These are phyloP conservation scores for Colletotrichum shisoi DNA, from an alignment of 2,329 filamentous ascomycete genomes.

Conservation along the genomic window DNA sequence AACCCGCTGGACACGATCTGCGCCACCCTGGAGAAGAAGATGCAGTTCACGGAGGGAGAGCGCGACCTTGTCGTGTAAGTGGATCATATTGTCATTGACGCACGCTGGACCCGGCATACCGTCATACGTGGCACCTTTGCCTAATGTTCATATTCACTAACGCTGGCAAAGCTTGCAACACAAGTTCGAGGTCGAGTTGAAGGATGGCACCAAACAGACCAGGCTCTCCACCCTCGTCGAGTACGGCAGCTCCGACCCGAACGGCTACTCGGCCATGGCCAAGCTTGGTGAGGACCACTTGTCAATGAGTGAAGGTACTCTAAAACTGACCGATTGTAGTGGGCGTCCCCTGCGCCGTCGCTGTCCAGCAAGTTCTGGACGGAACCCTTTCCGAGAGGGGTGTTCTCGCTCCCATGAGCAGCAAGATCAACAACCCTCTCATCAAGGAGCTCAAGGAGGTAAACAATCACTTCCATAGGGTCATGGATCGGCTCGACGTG, in stretches of 20 bases:
- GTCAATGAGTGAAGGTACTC: conserved; percentile 73
- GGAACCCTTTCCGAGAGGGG: conserved; percentile 76
- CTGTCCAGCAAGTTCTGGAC: conserved; percentile 49
- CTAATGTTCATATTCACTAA: neutral
- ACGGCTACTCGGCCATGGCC: conserved; percentile 67
- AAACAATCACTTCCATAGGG: conserved; percentile 62
- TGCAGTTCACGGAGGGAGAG: conserved; percentile 84
- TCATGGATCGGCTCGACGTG: neutral
- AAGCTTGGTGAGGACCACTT: conserved; percentile 10
- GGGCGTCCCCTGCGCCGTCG: conserved; percentile 67
- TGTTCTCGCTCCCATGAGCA: conserved; percentile 78
- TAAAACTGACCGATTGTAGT: conserved; percentile 61
- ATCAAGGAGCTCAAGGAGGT: conserved; percentile 78
- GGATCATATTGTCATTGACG: neutral
- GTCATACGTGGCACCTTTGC: neutral
- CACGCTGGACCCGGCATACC: neutral
- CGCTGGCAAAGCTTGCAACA: conserved; percentile 66
- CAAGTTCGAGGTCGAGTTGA: conserved; percentile 84
- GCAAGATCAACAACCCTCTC: conserved; percentile 74
- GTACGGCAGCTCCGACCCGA: conserved; percentile 72
- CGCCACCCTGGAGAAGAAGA: conserved; percentile 87
- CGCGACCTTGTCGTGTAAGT: conserved; percentile 75
- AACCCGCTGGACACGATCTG: conserved; percentile 90
- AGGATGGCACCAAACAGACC: conserved; percentile 79
- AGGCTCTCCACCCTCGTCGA: conserved; percentile 81